Percentiles rank a stretch among this genome's conserved stretches.
These are phyloP conservation scores for Nicotiana otophora DNA, from an alignment of 257 asterid species.

Conservation along the genomic window DNA sequence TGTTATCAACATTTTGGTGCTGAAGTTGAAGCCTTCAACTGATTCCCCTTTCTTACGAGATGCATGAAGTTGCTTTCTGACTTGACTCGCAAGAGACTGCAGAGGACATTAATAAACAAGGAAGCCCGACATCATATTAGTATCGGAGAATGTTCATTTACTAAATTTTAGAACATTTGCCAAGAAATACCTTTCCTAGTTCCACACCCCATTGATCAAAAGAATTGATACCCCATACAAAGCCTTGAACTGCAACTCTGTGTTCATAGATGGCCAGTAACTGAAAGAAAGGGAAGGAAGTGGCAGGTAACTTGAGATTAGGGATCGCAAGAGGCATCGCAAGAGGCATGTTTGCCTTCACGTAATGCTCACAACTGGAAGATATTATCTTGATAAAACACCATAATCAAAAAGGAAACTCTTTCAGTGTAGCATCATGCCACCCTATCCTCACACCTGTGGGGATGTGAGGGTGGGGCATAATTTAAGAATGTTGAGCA, in stretches of 20 bases:
- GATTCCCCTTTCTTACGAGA: slow-evolving; percentile 83
- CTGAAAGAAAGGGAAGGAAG: slow-evolving; percentile 39
- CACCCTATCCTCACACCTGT: not conserved
- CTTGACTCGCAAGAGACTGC: slow-evolving; percentile 94
- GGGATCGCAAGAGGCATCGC: not conserved
- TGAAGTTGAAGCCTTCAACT: slow-evolving; percentile 79
- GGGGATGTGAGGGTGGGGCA: not conserved
- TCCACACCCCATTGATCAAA: slow-evolving; percentile 99
- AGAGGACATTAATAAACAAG: slow-evolving; percentile 7
- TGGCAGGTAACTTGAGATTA: slow-evolving; percentile 13
- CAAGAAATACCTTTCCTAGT: slow-evolving; percentile 70
- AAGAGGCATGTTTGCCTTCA: not conserved
- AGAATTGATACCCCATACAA: slow-evolving; percentile 94
- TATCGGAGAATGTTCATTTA: not conserved
- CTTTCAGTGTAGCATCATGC: not conserved
- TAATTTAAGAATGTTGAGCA: not conserved
- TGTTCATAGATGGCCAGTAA: slow-evolving; percentile 93
- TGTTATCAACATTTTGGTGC: slow-evolving; percentile 55
- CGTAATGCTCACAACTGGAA: too few relatives aligned
- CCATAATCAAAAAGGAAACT: not conserved
- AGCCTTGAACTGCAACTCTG: slow-evolving; percentile 94
- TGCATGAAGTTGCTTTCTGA: slow-evolving; percentile 91
- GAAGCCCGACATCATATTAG: slow-evolving; percentile 1
- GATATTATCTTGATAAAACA: slow-evolving; percentile 1
- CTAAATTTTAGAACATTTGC: not conserved